phyloP scores from a whole-genome alignment of 1,139 yeast species.

The Candida glucosophila region DNA sequence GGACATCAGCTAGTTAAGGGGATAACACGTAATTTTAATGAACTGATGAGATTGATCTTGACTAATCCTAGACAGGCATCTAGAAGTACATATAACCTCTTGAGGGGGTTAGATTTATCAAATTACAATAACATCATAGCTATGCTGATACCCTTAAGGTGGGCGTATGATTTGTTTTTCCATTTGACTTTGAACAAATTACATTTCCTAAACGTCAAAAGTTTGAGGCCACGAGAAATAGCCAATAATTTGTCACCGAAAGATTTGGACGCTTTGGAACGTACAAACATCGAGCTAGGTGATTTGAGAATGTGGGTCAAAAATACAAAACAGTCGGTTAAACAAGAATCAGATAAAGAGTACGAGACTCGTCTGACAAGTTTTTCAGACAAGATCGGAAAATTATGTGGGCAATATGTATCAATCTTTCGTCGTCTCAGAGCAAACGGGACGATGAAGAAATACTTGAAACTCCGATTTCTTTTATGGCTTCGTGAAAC shows the following conservation, averaged over 20 bases:
- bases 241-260: conserved; percentile 21
- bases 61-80: neutral
- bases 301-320: conserved; percentile 7
- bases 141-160: conserved; percentile 26
- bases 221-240: conserved; percentile 26
- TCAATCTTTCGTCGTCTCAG: no score
- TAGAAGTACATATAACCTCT: neutral
- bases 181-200: conserved; percentile 35
- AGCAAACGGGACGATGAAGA: no score
- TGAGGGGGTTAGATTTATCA: conserved; percentile 20
- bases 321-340: conserved; percentile 2
- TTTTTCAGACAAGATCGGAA: no score
- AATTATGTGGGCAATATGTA: no score
- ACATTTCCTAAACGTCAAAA: conserved; percentile 30
- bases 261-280: conserved; percentile 21
- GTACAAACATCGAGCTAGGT: conserved; percentile 10
- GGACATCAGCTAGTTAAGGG: conserved; percentile 21
- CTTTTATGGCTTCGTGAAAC: conserved; percentile 13
- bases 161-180: conserved; percentile 30
- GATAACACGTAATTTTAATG: conserved; percentile 7
- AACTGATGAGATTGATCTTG: neutral
- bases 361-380: no score
- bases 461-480: conserved; percentile 8
- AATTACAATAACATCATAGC: conserved; percentile 26
- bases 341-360: conserved; percentile 3